Evolutionary conservation across 805 yeast genomes (phyloP).

Genomic region (Ogataea thermomethanolica): DNA sequence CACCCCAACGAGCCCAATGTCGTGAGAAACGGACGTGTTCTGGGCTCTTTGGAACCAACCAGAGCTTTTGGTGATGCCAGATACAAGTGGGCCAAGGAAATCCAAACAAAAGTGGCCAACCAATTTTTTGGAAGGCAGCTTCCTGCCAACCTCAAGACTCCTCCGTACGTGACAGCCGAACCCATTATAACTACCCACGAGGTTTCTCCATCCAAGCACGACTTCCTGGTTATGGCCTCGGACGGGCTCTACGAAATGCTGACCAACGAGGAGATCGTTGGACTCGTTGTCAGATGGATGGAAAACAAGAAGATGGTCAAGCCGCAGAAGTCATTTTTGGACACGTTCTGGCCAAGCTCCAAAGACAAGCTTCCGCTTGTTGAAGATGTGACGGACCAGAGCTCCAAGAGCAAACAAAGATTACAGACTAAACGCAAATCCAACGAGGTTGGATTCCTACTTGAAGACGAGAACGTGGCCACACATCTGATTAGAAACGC

Average conservation of each 20-base stretch:
- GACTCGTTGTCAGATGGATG: constrained; percentile 91
- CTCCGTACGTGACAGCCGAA: constrained; percentile 97
- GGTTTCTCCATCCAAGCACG: constrained; percentile 65
- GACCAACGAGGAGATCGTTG: constrained; percentile 88
- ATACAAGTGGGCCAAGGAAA: constrained; percentile 72
- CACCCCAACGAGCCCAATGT: constrained; percentile 91
- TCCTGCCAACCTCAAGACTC: constrained; percentile 73
- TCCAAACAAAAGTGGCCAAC: constrained; percentile 70
- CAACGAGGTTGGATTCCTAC: constrained; percentile 41
- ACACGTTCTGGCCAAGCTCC: constrained; percentile 36
- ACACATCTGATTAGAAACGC: constrained; percentile 95
- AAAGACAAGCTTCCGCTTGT: constrained; percentile 53
- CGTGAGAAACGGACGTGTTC: constrained; percentile 79
- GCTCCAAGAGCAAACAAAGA: constrained; percentile 55
- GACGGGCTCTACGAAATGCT: constrained; percentile 93
- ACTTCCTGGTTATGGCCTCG: constrained; percentile 87
- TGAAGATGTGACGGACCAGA: constrained; percentile 55
- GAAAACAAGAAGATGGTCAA: constrained; percentile 63
- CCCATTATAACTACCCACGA: constrained; percentile 86
- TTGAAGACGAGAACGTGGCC: constrained; percentile 85
- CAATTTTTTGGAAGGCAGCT: constrained; percentile 78
- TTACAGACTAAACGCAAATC: constrained; percentile 64
- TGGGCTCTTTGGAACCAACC: constrained; percentile 92
- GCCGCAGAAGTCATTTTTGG: constrained; percentile 43
- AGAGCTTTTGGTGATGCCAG: constrained; percentile 97